Evolutionary conservation across 2,329 filamentous ascomycete species (phyloP), one percentile per base, ranked within the genome.

Genomic region (Thelonectria rubi): DNA sequence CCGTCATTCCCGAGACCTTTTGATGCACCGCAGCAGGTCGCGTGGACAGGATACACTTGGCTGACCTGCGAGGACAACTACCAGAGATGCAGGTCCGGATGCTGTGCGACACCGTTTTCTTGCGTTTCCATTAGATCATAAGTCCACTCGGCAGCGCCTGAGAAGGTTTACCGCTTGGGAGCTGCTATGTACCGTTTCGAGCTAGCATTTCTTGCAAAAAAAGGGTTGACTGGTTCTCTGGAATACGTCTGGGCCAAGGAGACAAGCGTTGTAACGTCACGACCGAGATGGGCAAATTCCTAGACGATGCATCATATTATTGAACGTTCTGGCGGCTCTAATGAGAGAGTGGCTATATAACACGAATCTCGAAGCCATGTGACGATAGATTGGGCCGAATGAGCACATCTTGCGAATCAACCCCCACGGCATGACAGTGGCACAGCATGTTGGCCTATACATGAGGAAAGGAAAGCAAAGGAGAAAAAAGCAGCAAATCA

Each of bases 401-500:
- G 17, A 20, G 48, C 34, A 7, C 18, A 46, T 18, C 49, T 49
- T 43, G 43, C n/a, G 30, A 18, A 14, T n/a, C 12, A 18, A 32
- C 8, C 39, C 20, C 32, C 18, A 24, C 12, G 17, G 21, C 24
- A 30, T 26, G 20, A 34, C 3, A 32, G 17, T 39, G 37, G 30
- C 30, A 46, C 17, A 48, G n/a, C 18, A 58, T 37, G 14, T 43
- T 8, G 26, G n/a, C 11, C 12, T n/a, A 32, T 51, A 39, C 42
- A 40, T 40, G 15, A 32, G 26, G 14, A 34, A 47, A 43, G 26
- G 14, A 39, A 43, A 40, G 21, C 8, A 12, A 47, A 43, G 20
- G n/a, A 47, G 20, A 34, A 34, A 8, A 51, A 32, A 37, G 26
- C 37, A 39, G 9, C 32, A 21, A 47, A 63, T 43, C 14, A 62